A percentile compares a stretch with the other conserved stretches of the same genome.
phyloP scores from a whole-genome alignment of 176 grass and related monocot genomes.

The Pontederia paniculata region DNA sequence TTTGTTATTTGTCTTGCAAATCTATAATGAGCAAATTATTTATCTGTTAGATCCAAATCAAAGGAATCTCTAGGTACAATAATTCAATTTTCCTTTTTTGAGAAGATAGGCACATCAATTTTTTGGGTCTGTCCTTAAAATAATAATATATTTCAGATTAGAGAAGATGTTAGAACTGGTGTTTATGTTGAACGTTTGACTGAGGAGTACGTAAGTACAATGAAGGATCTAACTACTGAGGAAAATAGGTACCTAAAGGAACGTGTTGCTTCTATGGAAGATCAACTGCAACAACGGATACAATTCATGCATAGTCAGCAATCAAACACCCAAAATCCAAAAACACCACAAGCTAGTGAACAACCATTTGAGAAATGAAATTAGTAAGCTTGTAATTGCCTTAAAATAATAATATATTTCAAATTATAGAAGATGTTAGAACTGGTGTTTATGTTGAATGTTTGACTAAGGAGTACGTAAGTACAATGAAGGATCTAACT shows the following conservation, averaged over 20 bases:
- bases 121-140: constrained; percentile 23
- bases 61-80: constrained; percentile 79
- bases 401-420: too few species aligned
- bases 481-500: constrained; percentile 69
- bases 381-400: too few species aligned
- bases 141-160: too few species aligned
- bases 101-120: not conserved
- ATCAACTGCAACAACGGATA: too few species aligned
- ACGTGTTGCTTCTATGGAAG: too few species aligned
- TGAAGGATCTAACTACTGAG: constrained; percentile 88
- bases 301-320: too few species aligned
- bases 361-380: too few species aligned
- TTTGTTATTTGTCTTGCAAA: constrained; percentile 37
- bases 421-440: too few species aligned
- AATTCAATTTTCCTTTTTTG: constrained; percentile 4
- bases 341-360: too few species aligned
- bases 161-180: constrained; percentile 75
- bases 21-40: constrained; percentile 98
- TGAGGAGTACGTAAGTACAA: constrained; percentile 52
- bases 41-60: constrained; percentile 72
- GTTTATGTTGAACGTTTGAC: constrained; percentile 95
- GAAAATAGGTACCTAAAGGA: too few species aligned
- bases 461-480: constrained; percentile 73
- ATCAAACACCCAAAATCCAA: too few species aligned
- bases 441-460: constrained; percentile 95